These are phyloP conservation scores for Eucalyptus camaldulensis DNA, from an alignment of 345 rosid species.

Conservation along the genomic window DNA sequence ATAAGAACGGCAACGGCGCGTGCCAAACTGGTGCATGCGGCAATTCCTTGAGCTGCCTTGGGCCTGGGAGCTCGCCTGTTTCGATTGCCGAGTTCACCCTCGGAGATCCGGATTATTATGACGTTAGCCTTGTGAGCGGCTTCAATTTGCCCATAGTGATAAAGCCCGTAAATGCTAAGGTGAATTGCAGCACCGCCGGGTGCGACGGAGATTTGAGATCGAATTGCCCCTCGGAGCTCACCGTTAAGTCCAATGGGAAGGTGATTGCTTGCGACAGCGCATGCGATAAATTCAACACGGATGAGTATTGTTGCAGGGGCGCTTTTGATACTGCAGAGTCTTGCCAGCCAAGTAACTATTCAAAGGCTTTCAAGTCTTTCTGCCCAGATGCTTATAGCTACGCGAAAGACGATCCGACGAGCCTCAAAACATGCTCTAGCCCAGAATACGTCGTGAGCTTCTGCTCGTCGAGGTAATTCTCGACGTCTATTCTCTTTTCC, in stretches of 20 bases:
- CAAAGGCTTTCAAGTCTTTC: conserved; percentile 37
- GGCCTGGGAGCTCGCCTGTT: conserved; percentile 31
- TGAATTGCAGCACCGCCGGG: conserved; percentile 41
- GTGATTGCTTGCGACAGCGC: conserved; percentile 52
- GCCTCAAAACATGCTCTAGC: conserved; percentile 36
- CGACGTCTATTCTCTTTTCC: neutral
- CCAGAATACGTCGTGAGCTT: conserved; percentile 34
- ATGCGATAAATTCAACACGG: conserved; percentile 31
- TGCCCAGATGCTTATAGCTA: conserved; percentile 62
- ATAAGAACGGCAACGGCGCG: conserved; percentile 12
- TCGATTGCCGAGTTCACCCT: conserved; percentile 50
- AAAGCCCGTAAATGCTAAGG: conserved; percentile 23
- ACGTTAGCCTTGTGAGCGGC: conserved; percentile 61
- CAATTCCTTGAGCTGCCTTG: conserved; percentile 26
- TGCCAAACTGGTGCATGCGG: conserved; percentile 55
- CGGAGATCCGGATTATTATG: conserved; percentile 23
- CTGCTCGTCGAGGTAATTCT: conserved; percentile 39
- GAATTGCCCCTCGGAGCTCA: conserved; percentile 33
- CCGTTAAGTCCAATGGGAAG: conserved; percentile 13
- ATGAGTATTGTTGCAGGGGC: conserved; percentile 54
- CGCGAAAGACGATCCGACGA: conserved; percentile 34
- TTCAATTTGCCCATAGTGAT: conserved; percentile 38
- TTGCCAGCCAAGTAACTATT: conserved; percentile 39
- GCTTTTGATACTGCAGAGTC: conserved; percentile 10
- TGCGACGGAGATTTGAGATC: conserved; percentile 38